Evolutionary conservation across 257 asterid species (phyloP), one percentile per base, ranked within the genome.

Genomic region (Leptodermis oblonga): DNA sequence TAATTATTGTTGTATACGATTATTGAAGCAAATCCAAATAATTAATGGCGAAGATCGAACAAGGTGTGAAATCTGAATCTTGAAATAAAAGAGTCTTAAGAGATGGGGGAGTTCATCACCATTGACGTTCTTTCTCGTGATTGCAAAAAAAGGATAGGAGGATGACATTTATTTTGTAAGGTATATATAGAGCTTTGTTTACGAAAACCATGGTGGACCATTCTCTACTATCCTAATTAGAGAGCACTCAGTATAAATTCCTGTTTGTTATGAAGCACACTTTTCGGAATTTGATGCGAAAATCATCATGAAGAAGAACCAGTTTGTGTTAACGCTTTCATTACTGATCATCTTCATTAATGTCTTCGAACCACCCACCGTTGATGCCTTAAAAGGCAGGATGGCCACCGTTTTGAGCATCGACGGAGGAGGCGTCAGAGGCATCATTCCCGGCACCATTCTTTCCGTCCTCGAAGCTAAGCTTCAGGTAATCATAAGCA

Each of bases 371-470:
- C 33, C 55, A 18, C 30, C 51, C 45, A 28, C 68, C 70, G 70
- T 81, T 12, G 71, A 69, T 59, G 80, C 80, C 69, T 69, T 65
- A 36, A 85, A 75, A 43, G 90, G 88, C 52, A 80, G 80, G 22
- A 42, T 82, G n/a, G 84, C 77, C 9, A 86, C 89, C 1, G 77
- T 86, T 7, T 63, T 84, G 45, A 86, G 85, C 74, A 79, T 86
- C 22, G 96, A 88, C 36, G 92, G 92, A 59, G 92, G 90, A 12
- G 95, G 92, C 26, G 42, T 86, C 28, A 76, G 86, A 59, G 92
- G 95, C 61, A 77, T 86, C 6, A 80, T 88, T 64, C 95, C 92
- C 1, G 85, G 82, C 11, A 72, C 72, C 5, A 8, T 82, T 69
- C 84, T 88, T n/a, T 81, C 77, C 33, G 82, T 84, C 69, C 88